Evolutionary conservation across 768 basidiomycete genomes (phyloP).

Genomic region (Mycena filopes): DNA sequence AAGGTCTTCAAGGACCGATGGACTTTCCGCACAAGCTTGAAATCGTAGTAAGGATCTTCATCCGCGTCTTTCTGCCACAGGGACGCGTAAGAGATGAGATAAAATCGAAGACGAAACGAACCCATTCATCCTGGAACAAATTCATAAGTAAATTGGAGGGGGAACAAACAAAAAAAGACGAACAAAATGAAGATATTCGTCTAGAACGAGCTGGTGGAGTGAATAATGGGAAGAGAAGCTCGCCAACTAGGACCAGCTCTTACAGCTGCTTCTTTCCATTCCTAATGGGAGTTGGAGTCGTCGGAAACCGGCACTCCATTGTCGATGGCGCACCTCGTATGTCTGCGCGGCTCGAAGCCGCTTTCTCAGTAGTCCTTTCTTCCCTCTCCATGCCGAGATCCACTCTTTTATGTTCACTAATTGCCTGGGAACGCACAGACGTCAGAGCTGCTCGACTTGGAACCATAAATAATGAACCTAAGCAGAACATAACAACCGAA

Average conservation of each 20-base stretch:
- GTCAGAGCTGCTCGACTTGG: too few relatives aligned
- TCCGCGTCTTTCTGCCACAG: conserved; percentile 90
- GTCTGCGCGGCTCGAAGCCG: conserved; percentile 77
- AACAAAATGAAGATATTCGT: conserved; percentile 80
- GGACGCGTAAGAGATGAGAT: too few relatives aligned
- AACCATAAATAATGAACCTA: conserved; percentile 23
- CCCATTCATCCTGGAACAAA: conserved; percentile 67
- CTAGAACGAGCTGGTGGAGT: conserved; percentile 55
- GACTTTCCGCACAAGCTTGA: conserved; percentile 87
- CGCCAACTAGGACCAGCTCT: conserved; percentile 26
- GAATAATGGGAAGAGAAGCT: not conserved
- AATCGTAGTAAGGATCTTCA: conserved; percentile 93
- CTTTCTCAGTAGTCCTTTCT: conserved; percentile 81
- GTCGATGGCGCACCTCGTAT: conserved; percentile 66
- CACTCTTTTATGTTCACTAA: conserved; percentile 96
- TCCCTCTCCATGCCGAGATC: conserved; percentile 90
- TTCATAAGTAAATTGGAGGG: not conserved
- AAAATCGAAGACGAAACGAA: too few relatives aligned
- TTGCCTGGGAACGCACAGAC: conserved; percentile 57
- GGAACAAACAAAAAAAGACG: not conserved
- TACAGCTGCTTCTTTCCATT: conserved; percentile 89
- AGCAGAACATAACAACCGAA: conserved; percentile 90
- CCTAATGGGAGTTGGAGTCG: conserved; percentile 48
- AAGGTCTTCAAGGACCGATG: conserved; percentile 76
- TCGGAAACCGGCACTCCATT: not conserved